These are phyloP conservation scores for Geotrichum histeridarum DNA, from an alignment of 1,139 yeast species.

Conservation along the genomic window DNA sequence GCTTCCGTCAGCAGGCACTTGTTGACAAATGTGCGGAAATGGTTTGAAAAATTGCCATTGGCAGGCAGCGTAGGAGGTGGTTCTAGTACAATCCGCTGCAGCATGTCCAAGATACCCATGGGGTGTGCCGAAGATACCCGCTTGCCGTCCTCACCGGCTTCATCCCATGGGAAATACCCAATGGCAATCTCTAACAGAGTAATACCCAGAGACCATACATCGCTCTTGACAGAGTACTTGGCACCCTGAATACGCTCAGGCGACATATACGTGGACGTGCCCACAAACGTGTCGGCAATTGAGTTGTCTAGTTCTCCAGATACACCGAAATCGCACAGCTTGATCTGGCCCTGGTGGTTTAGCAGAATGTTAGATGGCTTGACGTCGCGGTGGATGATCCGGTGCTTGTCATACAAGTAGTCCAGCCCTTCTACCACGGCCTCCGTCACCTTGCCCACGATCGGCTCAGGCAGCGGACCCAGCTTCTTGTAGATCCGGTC, in stretches of 20 bases:
- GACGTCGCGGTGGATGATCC: conserved; percentile 87
- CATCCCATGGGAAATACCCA: conserved; percentile 62
- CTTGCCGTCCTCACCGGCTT: conserved; percentile 32
- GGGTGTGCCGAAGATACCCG: conserved; percentile 45
- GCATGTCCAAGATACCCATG: conserved; percentile 79
- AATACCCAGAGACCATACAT: conserved; percentile 93
- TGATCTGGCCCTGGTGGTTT: conserved; percentile 73
- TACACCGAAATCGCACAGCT: conserved; percentile 91
- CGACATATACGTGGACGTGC: conserved; percentile 95
- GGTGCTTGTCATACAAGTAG: conserved; percentile 73
- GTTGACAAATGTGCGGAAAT: conserved; percentile 59
- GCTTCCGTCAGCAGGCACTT: conserved; percentile 66
- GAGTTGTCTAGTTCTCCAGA: conserved; percentile 86
- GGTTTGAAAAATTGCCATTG: conserved; percentile 39
- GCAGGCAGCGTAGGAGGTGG: conserved; percentile 70
- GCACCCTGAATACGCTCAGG: conserved; percentile 97
- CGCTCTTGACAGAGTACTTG: conserved; percentile 85
- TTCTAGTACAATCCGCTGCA: conserved; percentile 91
- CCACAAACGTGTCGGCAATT: conserved; percentile 93
- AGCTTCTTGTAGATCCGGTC: conserved; percentile 60
- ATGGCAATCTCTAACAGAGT: conserved; percentile 84
- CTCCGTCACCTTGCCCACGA: conserved; percentile 68
- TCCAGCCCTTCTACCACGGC: conserved; percentile 77
- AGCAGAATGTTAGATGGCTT: conserved; percentile 85
- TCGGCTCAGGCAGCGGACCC: conserved; percentile 58